These are phyloP conservation scores for Scenedesmus sp. DNA, from an alignment of 163 green algal genomes.

Conservation along the genomic window DNA sequence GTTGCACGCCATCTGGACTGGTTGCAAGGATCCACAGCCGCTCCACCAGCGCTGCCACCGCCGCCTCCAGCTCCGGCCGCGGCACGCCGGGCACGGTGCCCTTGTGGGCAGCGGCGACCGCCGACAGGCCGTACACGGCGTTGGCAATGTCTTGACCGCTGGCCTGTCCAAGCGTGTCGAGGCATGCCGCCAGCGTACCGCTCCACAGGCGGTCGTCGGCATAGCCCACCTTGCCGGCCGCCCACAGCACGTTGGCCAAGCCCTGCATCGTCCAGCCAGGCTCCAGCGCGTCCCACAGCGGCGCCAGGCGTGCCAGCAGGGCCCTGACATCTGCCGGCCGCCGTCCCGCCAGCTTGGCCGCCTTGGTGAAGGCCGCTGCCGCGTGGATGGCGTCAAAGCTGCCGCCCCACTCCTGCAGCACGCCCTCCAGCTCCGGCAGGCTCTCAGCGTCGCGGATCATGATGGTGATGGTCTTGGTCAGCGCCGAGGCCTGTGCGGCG, in stretches of 20 bases:
- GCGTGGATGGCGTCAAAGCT: conserved; percentile 12
- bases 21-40: not conserved
- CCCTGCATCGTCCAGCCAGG: no score
- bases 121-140: not conserved
- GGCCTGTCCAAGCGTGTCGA: not conserved
- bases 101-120: not conserved
- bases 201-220: not conserved
- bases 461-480: not conserved
- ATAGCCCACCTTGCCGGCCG: conserved; percentile 12
- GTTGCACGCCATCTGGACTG: not conserved
- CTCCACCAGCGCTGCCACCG: not conserved
- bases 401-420: conserved; percentile 1
- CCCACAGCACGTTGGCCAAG: conserved; percentile 23
- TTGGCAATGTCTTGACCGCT: not conserved
- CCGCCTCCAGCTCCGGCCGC: not conserved
- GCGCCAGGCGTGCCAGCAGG: not conserved
- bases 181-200: not conserved
- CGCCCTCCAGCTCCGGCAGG: not conserved
- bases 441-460: not conserved
- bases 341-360: not conserved
- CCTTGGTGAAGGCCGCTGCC: not conserved
- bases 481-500: no score
- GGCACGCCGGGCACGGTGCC: not conserved
- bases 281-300: not conserved
- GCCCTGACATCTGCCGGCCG: not conserved